Evolutionary conservation across 2,329 filamentous ascomycete species (phyloP).

Genomic region (Monosporascus sp.): DNA sequence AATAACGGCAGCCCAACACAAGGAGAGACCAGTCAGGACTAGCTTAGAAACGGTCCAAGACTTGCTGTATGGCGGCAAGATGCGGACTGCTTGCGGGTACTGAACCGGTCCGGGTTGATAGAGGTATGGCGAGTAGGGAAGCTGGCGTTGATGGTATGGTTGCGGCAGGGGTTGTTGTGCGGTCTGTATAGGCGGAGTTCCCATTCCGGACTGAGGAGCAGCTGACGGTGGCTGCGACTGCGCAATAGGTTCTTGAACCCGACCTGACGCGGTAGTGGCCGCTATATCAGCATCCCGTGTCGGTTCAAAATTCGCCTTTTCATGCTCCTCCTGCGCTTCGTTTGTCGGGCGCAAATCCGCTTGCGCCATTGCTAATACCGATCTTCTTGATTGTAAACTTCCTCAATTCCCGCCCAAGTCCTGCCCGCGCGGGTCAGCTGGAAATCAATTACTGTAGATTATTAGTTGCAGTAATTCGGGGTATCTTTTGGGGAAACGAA

Average conservation of each 20-base stretch:
- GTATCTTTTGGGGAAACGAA: too few species aligned
- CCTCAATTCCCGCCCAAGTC: too few species aligned
- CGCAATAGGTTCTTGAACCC: too few species aligned
- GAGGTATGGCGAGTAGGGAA: constrained; percentile 12
- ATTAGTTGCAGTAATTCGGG: too few species aligned
- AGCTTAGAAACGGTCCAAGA: constrained; percentile 19
- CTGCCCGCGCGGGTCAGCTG: too few species aligned
- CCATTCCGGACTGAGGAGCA: neutral
- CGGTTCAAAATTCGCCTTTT: neutral
- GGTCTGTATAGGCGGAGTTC: neutral
- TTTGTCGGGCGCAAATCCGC: neutral
- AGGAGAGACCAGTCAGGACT: constrained; percentile 15
- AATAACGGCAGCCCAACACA: constrained; percentile 17
- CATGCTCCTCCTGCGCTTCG: neutral
- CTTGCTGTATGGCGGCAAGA: constrained; percentile 15
- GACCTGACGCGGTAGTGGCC: neutral
- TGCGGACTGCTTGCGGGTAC: constrained; percentile 16
- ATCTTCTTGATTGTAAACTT: neutral
- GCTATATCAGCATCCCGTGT: neutral
- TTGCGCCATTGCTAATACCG: neutral
- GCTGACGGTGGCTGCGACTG: too few species aligned
- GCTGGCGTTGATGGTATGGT: constrained; percentile 12
- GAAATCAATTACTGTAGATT: too few species aligned
- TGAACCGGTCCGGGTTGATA: constrained; percentile 12
- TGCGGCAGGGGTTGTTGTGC: constrained; percentile 13